Evolutionary conservation across 176 grass and related monocot genomes (phyloP).

Genomic region (Cenchrus americanus): DNA sequence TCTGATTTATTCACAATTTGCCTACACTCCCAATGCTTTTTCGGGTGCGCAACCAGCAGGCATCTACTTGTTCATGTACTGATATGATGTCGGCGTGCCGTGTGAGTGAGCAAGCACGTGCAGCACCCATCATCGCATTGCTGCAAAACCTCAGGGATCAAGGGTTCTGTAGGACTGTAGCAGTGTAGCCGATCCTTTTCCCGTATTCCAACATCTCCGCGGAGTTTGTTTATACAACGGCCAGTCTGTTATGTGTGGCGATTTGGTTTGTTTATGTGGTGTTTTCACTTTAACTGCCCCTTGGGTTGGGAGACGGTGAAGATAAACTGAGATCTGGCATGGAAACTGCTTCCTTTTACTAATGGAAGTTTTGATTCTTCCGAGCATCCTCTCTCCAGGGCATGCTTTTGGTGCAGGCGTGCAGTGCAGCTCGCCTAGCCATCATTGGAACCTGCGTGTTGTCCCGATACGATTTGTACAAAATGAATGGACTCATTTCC

Average conservation of each 20-base stretch:
- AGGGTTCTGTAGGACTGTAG: neutral
- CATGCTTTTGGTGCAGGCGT: conserved; percentile 3
- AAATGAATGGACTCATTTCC: neutral
- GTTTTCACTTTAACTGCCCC: conserved; percentile 30
- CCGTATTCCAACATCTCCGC: neutral
- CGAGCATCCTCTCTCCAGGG: conserved; percentile 30
- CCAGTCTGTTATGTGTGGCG: neutral
- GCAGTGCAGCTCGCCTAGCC: neutral
- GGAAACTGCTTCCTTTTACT: conserved; percentile 62
- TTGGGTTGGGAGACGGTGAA: conserved; percentile 47
- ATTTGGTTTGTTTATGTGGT: conserved; percentile 34
- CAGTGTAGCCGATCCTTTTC: neutral
- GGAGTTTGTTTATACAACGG: neutral
- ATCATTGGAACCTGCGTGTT: conserved; percentile 2
- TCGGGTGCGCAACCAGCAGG: neutral
- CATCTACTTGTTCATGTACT: conserved; percentile 10
- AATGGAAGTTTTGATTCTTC: conserved; percentile 40
- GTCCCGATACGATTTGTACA: neutral
- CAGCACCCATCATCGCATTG: conserved; percentile 5
- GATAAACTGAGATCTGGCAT: conserved; percentile 52
- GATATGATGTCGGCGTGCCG: neutral
- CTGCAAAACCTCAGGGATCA: neutral
- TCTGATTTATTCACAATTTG: neutral
- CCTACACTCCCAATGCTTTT: conserved; percentile 7
- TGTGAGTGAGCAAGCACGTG: conserved; percentile 4